Evolutionary conservation across 2,329 filamentous ascomycete species (phyloP).

Genomic region (Diaporthe capsici): DNA sequence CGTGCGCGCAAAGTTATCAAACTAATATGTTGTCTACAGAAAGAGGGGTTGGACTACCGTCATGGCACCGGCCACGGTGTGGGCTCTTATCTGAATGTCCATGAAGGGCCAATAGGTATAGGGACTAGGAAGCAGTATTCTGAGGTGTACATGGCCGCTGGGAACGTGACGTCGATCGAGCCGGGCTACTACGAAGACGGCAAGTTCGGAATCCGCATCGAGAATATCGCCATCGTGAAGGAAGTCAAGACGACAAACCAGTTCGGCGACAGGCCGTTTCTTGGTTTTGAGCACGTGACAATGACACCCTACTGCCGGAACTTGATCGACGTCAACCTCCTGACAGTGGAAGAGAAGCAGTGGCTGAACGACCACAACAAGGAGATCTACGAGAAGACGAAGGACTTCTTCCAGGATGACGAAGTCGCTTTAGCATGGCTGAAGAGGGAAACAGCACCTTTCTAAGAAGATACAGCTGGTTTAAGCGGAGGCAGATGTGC

Average conservation of each 20-base stretch:
- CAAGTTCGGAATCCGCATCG: conserved; percentile 93
- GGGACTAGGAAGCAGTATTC: conserved; percentile 92
- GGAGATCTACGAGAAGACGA: conserved; percentile 87
- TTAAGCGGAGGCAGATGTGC: neutral
- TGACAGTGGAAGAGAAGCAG: conserved; percentile 81
- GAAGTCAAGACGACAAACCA: conserved; percentile 89
- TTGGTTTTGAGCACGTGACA: conserved; percentile 97
- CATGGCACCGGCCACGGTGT: conserved; percentile 98
- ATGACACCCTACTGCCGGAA: conserved; percentile 96
- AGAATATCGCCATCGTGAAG: conserved; percentile 93
- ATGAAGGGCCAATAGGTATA: conserved; percentile 97
- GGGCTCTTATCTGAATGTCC: conserved; percentile 95
- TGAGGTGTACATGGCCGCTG: conserved; percentile 89
- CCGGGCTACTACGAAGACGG: conserved; percentile 98
- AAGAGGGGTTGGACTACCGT: conserved; percentile 90
- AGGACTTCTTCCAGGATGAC: conserved; percentile 81
- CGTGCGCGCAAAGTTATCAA: conserved; percentile 2
- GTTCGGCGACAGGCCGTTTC: conserved; percentile 93
- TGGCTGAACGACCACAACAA: conserved; percentile 92
- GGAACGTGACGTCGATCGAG: conserved; percentile 96
- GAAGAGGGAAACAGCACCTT: conserved; percentile 84
- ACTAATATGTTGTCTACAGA: conserved; percentile 55
- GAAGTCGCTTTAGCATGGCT: conserved; percentile 83
- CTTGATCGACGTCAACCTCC: conserved; percentile 80
- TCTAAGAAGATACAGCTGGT: conserved; percentile 51